These are phyloP conservation scores for Linnemannia schmuckeri DNA, from an alignment of 192 early-diverging fungal genomes.

Conservation along the genomic window DNA sequence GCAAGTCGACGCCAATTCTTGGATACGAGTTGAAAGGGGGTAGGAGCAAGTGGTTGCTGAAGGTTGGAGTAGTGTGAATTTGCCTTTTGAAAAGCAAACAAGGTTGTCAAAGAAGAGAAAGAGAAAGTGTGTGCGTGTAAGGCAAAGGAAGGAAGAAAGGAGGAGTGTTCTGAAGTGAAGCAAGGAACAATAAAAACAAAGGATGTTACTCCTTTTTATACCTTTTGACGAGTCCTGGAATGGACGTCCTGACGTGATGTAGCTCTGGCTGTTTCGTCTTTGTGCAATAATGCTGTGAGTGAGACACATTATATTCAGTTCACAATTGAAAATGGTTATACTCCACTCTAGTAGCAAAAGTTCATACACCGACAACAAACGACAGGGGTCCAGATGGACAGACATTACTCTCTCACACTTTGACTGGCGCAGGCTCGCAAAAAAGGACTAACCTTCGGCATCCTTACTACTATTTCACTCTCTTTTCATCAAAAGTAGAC, in stretches of 20 bases:
- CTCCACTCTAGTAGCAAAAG: neutral
- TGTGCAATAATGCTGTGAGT: neutral
- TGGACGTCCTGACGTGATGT: neutral
- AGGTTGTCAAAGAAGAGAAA: neutral
- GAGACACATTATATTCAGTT: neutral
- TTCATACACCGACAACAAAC: neutral
- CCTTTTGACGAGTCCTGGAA: neutral
- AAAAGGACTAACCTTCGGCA: conserved; percentile 10
- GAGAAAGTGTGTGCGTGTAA: neutral
- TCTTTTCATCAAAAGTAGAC: neutral
- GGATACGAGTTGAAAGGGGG: conserved; percentile 28
- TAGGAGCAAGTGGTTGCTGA: neutral
- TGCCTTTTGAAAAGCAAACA: neutral
- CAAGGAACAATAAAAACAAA: neutral
- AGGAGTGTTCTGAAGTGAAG: neutral
- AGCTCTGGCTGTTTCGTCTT: neutral
- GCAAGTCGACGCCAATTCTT: conserved; percentile 54
- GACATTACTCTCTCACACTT: neutral
- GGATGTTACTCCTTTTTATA: neutral
- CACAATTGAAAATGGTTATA: no score
- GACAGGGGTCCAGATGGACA: neutral
- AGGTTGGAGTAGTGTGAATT: neutral
- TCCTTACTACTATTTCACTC: neutral
- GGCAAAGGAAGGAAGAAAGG: neutral
- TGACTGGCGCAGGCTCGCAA: neutral